Base-by-base conservation (phyloP, 176 grass and related monocot genomes). In the Aegilops longissima region DNA sequence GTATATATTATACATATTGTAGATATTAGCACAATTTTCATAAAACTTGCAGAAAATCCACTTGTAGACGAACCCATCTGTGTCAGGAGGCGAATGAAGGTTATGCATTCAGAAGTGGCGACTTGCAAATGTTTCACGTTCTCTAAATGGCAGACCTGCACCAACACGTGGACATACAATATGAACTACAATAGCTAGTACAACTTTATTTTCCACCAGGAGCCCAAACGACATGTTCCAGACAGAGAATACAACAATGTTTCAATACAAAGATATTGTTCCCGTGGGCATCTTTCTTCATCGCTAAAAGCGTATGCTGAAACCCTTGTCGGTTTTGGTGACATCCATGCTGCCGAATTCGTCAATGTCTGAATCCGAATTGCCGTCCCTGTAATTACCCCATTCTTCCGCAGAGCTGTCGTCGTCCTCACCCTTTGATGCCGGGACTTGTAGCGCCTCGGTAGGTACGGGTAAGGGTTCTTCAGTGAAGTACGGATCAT, bases 321-420 rank as follows among this genome's bases (percentile, higher is more conserved):
- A 94, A 80, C 85, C 93, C 79, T 92, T 90, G 47, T 94, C 90
- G 21, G 80, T 92, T 64, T 81, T 86, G n/a, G 90, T 86, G 20
- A 84, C 83, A 81, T 86, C 85, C 88, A 84, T 88, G 82, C 61
- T 87, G 66, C 94, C 94, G 52, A 98, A 98, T 80, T 98, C 90
- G 23, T 98, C 96, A 10, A 92, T 70, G 49, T 88, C 93, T 2
- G 91, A 88, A 83, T 90, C 93, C 9, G 76, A 90, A 35, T 77
- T 84, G 20, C 39, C 67, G 86, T 89, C 84, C 62, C 61, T 87
- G 78, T 74, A 81, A 70, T 92, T 92, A 68, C 66, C 83, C 93
- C 93, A 95, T 82, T 92, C 93, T 81, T 87, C 89, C 4, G 56
- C 59, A 24, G 87, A 93, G 47, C 84, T 86, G 40, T 85, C 88